Evolutionary conservation across 2,329 filamentous ascomycete genomes (phyloP), one percentile per base, ranked within the genome.

Genomic region (Trichophyton schoenleinii): DNA sequence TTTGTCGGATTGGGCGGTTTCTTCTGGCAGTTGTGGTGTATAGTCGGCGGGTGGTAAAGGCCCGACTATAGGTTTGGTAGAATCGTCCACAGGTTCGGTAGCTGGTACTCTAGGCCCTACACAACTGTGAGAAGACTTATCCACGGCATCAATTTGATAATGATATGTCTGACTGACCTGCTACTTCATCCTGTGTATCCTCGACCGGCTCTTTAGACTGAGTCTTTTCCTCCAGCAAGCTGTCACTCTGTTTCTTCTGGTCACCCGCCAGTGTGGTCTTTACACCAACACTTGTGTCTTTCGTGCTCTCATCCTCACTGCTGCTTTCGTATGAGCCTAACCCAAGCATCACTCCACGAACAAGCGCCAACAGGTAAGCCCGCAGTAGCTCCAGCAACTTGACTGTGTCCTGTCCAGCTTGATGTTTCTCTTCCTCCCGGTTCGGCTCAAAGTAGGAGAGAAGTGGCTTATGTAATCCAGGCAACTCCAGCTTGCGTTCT

Each of bases 281-380:
- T 36, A 44, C 58, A 13, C 6, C n/a, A 20, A 20, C 44, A 34
- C 57, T 36, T 44, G 57, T 38, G 36, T 34, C 22, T 46, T 55
- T 49, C 13, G 22, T 53, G 52, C 67, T 66, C 60, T 78, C 75
- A 60, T 78, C 76, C 52, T 77, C 76, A 63, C 74, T 76, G 65
- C 75, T 78, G 64, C 75, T 78, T 53, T 72, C 73, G 65, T 79
- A 79, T 41, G 68, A 71, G 25, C 68, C 74, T 15, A 79, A 71
- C 36, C 71, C 73, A 48, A 76, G 68, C 75, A 77, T 75, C 18
- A 46, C 42, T 59, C 55, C 15, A 25, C 22, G 20, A 4, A 48
- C 9, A 38, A 36, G 20, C 18, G 52, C 25, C 52, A 36, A 20
- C 52, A 36, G n/a, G 28, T 55, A 55, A 20, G 13, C 6, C 28